phyloP scores from a whole-genome alignment of 805 yeast genomes.

The Tetrapisispora phaffii region DNA sequence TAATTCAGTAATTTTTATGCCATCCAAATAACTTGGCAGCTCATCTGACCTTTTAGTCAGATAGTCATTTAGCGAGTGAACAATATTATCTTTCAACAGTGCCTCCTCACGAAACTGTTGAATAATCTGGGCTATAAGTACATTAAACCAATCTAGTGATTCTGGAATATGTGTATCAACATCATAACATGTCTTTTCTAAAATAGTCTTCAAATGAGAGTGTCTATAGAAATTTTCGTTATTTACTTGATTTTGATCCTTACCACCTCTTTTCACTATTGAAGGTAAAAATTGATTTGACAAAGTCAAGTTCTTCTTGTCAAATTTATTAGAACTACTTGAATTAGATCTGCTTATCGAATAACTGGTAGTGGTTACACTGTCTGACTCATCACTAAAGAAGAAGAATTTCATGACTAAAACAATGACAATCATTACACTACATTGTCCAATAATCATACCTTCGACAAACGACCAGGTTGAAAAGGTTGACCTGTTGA shows the following conservation, averaged over 20 bases:
- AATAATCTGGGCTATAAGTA: conserved; percentile 81
- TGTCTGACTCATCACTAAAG: conserved; percentile 52
- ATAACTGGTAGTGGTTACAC: conserved; percentile 11
- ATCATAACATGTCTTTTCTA: conserved; percentile 88
- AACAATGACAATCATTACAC: conserved; percentile 53
- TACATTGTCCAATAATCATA: conserved; percentile 59
- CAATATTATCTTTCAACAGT: conserved; percentile 68
- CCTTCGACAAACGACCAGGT: conserved; percentile 74
- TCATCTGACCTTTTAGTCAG: conserved; percentile 42
- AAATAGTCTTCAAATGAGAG: conserved; percentile 37
- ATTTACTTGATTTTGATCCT: conserved; percentile 11
- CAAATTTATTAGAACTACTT: not conserved
- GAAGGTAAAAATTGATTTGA: conserved; percentile 11
- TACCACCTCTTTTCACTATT: conserved; percentile 27
- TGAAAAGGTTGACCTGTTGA: conserved; percentile 9
- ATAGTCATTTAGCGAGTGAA: conserved; percentile 64
- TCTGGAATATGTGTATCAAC: conserved; percentile 82
- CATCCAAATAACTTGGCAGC: conserved; percentile 73
- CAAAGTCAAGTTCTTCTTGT: not conserved
- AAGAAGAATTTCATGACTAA: conserved; percentile 68
- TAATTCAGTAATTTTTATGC: conserved; percentile 68
- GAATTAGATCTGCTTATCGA: not conserved
- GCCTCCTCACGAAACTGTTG: conserved; percentile 88
- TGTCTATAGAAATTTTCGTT: conserved; percentile 14
- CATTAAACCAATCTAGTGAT: conserved; percentile 95